A percentile compares a stretch with the other conserved stretches of the same genome.
Evolutionary conservation across 2,329 filamentous ascomycete genomes (phyloP).

Genomic region (Colletotrichum endophyticum): DNA sequence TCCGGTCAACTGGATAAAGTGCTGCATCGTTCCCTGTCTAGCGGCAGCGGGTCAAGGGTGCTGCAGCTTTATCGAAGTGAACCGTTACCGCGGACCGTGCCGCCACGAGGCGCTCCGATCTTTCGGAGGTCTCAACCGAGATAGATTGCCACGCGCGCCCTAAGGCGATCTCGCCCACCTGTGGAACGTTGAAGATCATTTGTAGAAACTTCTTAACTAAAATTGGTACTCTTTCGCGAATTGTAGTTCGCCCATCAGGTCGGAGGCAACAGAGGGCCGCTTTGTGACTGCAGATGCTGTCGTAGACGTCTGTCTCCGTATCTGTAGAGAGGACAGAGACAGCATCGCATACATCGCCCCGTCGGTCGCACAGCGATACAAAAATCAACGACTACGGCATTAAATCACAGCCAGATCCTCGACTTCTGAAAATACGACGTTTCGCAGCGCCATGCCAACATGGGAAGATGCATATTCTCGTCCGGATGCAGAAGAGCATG

Average conservation of each 20-base stretch:
- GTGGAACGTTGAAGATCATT: background rate
- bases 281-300: background rate
- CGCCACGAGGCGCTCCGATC: background rate
- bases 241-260: background rate
- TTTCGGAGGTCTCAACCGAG: background rate
- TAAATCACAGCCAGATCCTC: background rate
- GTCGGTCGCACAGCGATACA: background rate
- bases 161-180: background rate
- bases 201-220: background rate
- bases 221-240: background rate
- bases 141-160: background rate
- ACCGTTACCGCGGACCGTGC: conserved; percentile 2
- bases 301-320: background rate
- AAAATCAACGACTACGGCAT: background rate
- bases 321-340: background rate
- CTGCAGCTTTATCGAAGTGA: background rate
- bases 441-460: background rate
- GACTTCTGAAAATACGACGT: background rate
- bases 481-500: background rate
- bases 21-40: conserved; percentile 15
- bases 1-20: background rate
- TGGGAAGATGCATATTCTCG: background rate
- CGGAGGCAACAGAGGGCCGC: background rate
- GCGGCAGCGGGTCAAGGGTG: background rate
- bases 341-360: background rate